Base-by-base conservation (phyloP, 495 filamentous ascomycete species). In the Chlorociboria aeruginascens region DNA sequence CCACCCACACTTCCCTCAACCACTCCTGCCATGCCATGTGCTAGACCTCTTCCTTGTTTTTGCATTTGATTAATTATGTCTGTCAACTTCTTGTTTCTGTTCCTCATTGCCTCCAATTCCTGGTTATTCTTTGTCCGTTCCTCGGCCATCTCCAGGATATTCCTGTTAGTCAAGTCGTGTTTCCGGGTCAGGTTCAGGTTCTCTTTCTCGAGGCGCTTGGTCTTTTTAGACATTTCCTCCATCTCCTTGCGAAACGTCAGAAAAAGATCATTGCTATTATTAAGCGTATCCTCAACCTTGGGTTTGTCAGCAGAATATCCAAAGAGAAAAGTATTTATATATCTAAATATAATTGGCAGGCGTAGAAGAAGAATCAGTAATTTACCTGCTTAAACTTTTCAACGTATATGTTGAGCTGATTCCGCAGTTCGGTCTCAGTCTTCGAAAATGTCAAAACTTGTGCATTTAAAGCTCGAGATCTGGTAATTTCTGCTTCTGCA, bases 211-310 rank as follows among this genome's bases (percentile, higher is more conserved):
- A 98, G 72, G 12, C 92, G 82, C 63, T 97, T 96, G 4, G 92
- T 96, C 71, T 97, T 97, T 70, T 96, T 96, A 0, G 89, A 95
- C 93, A 97, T 97, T 61, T 97, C 92, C 66, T 98, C 92, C 93
- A 98, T 97, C 66, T 98, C 92, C 68, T 95, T 97, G 32, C 92
- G 82, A 67, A 98, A 98, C 0, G 92, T 97, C 39, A 96, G 72
- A 63, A 97, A 98, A 43, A 98, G 77, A 63, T 97, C 92, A 71
- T 98, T 98, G 64, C 85, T 93, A 64, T 96, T 97, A 64, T 98
- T 98, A 14, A 98, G 73, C 3, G 92, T 97, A 65, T 98, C 93
- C 74, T 98, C 92, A 52, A 98, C 92, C 90, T 97, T 66, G 13
- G 31, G 25, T 16, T 20, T 30, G 48, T 56, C 50, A 56, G 53